phyloP scores from a whole-genome alignment of 306 rosid genomes.

The Dryas alaskensis region DNA sequence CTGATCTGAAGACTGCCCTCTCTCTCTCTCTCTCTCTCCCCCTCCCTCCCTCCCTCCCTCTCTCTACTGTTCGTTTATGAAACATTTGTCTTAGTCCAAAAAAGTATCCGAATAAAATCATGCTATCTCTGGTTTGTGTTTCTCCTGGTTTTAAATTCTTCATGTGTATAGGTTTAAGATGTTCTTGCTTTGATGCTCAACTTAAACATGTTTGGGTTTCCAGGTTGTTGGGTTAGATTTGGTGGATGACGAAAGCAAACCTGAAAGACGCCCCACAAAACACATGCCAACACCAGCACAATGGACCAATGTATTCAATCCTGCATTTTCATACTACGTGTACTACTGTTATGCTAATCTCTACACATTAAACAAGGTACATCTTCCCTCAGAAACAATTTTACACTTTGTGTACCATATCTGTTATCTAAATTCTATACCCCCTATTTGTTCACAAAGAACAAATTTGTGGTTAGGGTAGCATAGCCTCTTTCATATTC shows the following conservation, averaged over 20 bases:
- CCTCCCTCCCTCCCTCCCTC: background rate
- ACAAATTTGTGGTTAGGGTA: background rate
- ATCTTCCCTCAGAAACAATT: slow-evolving; percentile 15
- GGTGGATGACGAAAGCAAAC: slow-evolving; percentile 96
- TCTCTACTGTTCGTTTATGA: background rate
- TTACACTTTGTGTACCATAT: background rate
- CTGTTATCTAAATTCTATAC: background rate
- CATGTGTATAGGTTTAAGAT: background rate
- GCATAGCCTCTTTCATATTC: background rate
- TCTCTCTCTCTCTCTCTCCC: too few relatives aligned
- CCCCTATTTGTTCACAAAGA: background rate
- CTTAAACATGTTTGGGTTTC: slow-evolving; percentile 19
- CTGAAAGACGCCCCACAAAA: slow-evolving; percentile 97
- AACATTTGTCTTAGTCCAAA: background rate
- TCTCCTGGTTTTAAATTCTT: background rate
- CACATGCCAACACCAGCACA: slow-evolving; percentile 99
- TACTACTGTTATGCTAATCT: slow-evolving; percentile 98
- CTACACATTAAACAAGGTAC: slow-evolving; percentile 84
- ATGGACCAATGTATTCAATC: slow-evolving; percentile 95
- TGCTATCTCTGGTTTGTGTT: slow-evolving; percentile 8
- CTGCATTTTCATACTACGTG: slow-evolving; percentile 89
- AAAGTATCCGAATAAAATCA: background rate
- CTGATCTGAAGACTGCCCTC: too few relatives aligned
- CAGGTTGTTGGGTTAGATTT: slow-evolving; percentile 95
- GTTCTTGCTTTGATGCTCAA: background rate